These are phyloP conservation scores for Suillus brevipes DNA, from an alignment of 768 basidiomycete species.

Conservation along the genomic window DNA sequence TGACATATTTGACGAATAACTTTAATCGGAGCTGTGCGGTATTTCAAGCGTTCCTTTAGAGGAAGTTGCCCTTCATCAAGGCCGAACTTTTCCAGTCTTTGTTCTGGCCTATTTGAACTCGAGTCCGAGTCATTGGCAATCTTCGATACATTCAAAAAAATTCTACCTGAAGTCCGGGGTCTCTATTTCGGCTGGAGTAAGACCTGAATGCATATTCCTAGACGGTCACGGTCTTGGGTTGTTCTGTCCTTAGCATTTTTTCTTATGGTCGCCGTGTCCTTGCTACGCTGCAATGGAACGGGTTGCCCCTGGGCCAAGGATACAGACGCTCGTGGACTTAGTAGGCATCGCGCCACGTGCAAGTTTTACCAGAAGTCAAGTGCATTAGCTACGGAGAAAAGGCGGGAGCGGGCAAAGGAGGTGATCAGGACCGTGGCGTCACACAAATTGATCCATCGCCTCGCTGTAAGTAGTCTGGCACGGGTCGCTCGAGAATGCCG, in stretches of 20 bases:
- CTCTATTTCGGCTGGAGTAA: too few species aligned
- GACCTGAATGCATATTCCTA: neutral
- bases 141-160: too few species aligned
- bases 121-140: too few species aligned
- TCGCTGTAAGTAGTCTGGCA: neutral
- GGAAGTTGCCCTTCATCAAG: too few species aligned
- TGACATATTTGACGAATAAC: too few species aligned
- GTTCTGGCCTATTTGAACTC: too few species aligned
- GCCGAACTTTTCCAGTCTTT: too few species aligned
- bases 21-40: too few species aligned
- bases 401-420: constrained; percentile 1
- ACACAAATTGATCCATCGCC: neutral
- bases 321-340: neutral
- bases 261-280: neutral
- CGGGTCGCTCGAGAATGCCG: too few species aligned
- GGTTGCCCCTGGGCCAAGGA: neutral
- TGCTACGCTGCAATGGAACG: neutral
- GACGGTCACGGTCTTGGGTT: neutral
- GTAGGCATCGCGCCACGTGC: neutral
- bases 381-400: neutral
- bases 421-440: neutral
- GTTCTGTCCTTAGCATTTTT: neutral
- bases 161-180: too few species aligned
- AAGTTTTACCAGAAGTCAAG: neutral
- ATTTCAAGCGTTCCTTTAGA: too few species aligned